These are phyloP conservation scores for Paratinospora sagittata DNA, from an alignment of 164 flowering plant species.

Conservation along the genomic window DNA sequence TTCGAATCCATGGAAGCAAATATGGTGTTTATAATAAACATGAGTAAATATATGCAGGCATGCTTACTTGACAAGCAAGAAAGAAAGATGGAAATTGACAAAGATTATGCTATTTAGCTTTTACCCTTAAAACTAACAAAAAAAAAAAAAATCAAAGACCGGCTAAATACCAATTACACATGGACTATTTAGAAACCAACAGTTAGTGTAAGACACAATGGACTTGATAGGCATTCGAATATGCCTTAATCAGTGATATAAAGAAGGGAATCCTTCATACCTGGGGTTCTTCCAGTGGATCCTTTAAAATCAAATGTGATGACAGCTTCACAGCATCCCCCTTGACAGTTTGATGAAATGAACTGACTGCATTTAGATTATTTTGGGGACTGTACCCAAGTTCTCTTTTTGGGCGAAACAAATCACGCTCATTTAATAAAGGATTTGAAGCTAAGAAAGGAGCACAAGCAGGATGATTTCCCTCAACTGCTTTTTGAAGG, in stretches of 20 bases:
- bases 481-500: conserved; percentile 62
- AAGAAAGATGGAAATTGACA: background rate
- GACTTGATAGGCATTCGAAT: background rate
- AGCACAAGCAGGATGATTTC: conserved; percentile 27
- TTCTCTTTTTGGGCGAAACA: conserved; percentile 51
- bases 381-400: conserved; percentile 47
- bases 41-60: background rate
- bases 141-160: too few species aligned
- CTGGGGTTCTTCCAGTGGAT: conserved; percentile 76
- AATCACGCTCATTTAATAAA: conserved; percentile 37
- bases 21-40: background rate
- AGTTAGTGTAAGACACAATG: too few species aligned
- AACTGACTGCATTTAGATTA: conserved; percentile 17
- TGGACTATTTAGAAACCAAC: too few species aligned
- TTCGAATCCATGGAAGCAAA: background rate
- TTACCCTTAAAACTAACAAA: background rate
- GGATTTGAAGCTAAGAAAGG: conserved; percentile 43
- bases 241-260: background rate
- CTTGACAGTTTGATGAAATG: conserved; percentile 32
- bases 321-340: conserved; percentile 40
- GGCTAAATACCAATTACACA: too few species aligned
- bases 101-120: background rate
- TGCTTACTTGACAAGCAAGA: background rate
- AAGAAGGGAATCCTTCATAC: conserved; percentile 23
- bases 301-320: conserved; percentile 81